Percentiles rank a stretch among this genome's conserved stretches.
Conservation (phyloP, 2,329 filamentous ascomycete species). For the Sporothrix brasiliensis region DNA sequence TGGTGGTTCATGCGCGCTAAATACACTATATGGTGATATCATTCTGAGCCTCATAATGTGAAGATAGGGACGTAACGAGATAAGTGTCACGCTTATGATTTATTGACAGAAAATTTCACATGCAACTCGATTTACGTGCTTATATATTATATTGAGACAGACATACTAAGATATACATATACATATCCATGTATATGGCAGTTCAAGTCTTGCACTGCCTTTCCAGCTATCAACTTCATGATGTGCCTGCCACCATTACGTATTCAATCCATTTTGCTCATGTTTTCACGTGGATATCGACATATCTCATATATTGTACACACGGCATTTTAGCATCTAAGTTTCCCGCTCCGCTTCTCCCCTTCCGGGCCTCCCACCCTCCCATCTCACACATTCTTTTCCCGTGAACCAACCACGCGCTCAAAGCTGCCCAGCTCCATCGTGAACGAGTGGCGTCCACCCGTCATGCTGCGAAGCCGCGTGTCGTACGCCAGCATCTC, state of each 20-base stretch:
- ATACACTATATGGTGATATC: neutral
- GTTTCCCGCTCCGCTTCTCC: neutral
- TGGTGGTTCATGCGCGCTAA: neutral
- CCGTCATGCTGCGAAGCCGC: conserved; percentile 84
- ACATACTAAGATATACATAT: neutral
- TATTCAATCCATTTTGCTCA: neutral
- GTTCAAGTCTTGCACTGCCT: too few relatives aligned
- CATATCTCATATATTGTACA: neutral
- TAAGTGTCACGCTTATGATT: too few relatives aligned
- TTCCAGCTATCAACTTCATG: too few relatives aligned
- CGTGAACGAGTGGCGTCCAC: conserved; percentile 68
- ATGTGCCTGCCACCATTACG: too few relatives aligned
- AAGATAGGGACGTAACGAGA: neutral
- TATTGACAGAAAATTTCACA: too few relatives aligned
- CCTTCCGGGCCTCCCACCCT: neutral
- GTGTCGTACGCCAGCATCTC: conserved; percentile 97
- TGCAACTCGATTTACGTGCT: too few relatives aligned
- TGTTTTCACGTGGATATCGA: neutral
- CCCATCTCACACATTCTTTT: conserved; percentile 47
- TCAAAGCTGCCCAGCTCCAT: conserved; percentile 63
- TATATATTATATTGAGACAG: neutral
- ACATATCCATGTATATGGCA: too few relatives aligned
- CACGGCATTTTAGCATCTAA: neutral
- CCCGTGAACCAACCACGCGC: conserved; percentile 56
- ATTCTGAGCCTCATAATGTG: neutral